Evolutionary conservation across 108 stramenopile species (phyloP).

Genomic region (Cyclotella kingstonii): DNA sequence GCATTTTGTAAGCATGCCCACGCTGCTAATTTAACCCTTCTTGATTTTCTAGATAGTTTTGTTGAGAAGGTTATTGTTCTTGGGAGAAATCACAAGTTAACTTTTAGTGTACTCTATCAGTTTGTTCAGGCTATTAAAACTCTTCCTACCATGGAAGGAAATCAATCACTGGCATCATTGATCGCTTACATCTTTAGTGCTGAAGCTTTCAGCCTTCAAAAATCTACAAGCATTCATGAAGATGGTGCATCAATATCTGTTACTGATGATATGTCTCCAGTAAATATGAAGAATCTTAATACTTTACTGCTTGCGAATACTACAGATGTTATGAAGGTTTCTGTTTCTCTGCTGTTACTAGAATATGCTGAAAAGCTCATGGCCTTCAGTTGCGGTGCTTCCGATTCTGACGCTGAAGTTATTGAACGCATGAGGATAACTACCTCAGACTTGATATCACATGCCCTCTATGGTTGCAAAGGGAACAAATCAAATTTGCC

Average conservation of each 20-base stretch:
- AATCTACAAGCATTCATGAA: background rate
- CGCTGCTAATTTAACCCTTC: slow-evolving; percentile 42
- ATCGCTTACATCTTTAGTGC: slow-evolving; percentile 38
- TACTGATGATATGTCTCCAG: background rate
- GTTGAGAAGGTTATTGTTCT: slow-evolving; percentile 37
- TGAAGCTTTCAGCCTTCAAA: slow-evolving; percentile 32
- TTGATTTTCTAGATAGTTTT: slow-evolving; percentile 49
- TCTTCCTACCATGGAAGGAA: slow-evolving; percentile 37
- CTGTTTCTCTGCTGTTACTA: slow-evolving; percentile 31
- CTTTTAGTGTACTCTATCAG: slow-evolving; percentile 23
- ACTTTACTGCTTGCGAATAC: slow-evolving; percentile 29
- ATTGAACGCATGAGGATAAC: slow-evolving; percentile 18
- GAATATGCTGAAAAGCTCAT: slow-evolving; percentile 49
- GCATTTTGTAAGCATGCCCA: slow-evolving; percentile 55
- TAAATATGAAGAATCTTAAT: slow-evolving; percentile 8
- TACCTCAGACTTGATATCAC: slow-evolving; percentile 12
- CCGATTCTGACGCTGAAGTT: slow-evolving; percentile 8
- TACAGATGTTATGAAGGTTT: slow-evolving; percentile 28
- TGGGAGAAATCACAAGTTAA: slow-evolving; percentile 25
- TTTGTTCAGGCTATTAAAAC: slow-evolving; percentile 45
- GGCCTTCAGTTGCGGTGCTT: slow-evolving; percentile 25
- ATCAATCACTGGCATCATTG: slow-evolving; percentile 48
- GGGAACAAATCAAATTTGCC: slow-evolving; percentile 3
- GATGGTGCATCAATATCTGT: slow-evolving; percentile 2
- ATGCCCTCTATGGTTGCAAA: slow-evolving; percentile 23